Base-by-base conservation (phyloP, 1,284 basidiomycete genomes). In the Puccinia polysora region DNA sequence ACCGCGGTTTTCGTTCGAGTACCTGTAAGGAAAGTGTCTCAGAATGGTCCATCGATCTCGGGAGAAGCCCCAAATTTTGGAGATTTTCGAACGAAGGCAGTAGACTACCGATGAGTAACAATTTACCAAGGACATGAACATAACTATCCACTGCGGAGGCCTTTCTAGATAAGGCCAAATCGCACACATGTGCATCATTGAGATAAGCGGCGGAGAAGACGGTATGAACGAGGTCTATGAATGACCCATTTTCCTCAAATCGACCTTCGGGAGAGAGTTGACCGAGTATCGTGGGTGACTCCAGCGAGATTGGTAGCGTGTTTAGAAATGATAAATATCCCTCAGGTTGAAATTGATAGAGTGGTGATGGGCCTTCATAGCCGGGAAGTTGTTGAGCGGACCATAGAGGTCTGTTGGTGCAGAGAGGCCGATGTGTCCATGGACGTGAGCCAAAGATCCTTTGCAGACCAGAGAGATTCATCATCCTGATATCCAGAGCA, bases 71-170 rank as follows among this genome's bases (percentile, higher is more conserved):
- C 15, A 62, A 62, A 20, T 32, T 34, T 8, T 23, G 55, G 28
- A 32, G 55, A 30, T 58, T 58, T 12, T 10, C 12, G 55, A 20
- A 14, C 18, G 10, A 34, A 25, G 28, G 18, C 20, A 58, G n/a
- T n/a, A n/a, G 30, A 23, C n/a, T 58, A 23, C 18, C 36, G 43
- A 23, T 45, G 40, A 45, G 25, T 38, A 40, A 43, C 12, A 60
- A 30, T 7, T 69, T 34, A 69, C 67, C 67, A 36, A 69, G 43
- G 7, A 69, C 53, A 36, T 69, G 67, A 47, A 60, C 10, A 40
- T 60, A 69, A 36, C 67, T 58, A 52, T 69, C 67, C 12, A 56
- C 53, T 23, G 53, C 34, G 20, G 32, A n/a, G 12, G 28, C 28
- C 38, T 60, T 56, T 25, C 43, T 43, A 28, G 67, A 30, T 38